Conservation (phyloP, 805 yeast species). For the Lachancea sp. region DNA sequence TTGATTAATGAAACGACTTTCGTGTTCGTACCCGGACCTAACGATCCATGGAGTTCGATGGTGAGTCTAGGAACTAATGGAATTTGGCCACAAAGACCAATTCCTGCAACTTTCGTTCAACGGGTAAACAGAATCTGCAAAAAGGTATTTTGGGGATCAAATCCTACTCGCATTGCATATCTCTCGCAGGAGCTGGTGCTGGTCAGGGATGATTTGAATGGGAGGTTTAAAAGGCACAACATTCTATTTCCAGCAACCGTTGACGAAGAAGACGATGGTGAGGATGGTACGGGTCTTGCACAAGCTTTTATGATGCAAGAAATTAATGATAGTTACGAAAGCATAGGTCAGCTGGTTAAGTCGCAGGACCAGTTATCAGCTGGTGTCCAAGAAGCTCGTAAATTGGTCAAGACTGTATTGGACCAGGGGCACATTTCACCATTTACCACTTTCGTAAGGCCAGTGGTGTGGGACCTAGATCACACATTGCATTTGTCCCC, state of each 20-base stretch:
- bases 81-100: slow-evolving; percentile 64
- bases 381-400: slow-evolving; percentile 54
- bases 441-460: slow-evolving; percentile 52
- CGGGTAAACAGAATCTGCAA: slow-evolving; percentile 55
- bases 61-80: slow-evolving; percentile 54
- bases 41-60: slow-evolving; percentile 88
- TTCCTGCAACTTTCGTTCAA: slow-evolving; percentile 67
- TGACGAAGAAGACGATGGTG: slow-evolving; percentile 30
- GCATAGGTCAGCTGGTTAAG: slow-evolving; percentile 27
- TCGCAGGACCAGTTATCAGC: slow-evolving; percentile 33
- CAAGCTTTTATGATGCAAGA: slow-evolving; percentile 10
- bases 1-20: slow-evolving; percentile 42
- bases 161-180: slow-evolving; percentile 75
- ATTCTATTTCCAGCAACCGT: slow-evolving; percentile 42
- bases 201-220: slow-evolving; percentile 65
- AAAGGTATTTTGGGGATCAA: slow-evolving; percentile 55
- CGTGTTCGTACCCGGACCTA: slow-evolving; percentile 77
- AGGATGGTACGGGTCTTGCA: slow-evolving; percentile 16
- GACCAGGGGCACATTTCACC: slow-evolving; percentile 91
- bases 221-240: slow-evolving; percentile 64
- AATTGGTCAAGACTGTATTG: slow-evolving; percentile 68
- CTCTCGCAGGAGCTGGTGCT: slow-evolving; percentile 78
- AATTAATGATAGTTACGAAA: slow-evolving; percentile 21
- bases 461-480: slow-evolving; percentile 66
- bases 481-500: slow-evolving; percentile 67